These are phyloP conservation scores for Emiliania huxleyi DNA, from an alignment of 78 protist genomes.

Conservation along the genomic window DNA sequence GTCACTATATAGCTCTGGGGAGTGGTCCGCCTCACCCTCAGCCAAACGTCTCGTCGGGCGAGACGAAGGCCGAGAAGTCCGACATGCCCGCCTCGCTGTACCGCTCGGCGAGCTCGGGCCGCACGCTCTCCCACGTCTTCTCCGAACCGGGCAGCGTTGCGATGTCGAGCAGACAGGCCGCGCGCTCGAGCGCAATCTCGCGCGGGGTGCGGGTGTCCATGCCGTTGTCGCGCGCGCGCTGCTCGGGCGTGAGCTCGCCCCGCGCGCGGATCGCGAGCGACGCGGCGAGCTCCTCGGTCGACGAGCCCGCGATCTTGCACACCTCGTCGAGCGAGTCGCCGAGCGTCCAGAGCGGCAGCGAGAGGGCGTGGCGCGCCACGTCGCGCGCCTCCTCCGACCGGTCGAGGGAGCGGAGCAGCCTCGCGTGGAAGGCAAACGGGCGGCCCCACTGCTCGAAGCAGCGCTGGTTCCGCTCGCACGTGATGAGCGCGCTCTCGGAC, in stretches of 20 bases:
- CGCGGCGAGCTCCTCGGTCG: neutral
- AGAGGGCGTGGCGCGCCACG: neutral
- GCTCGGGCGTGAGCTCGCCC: neutral
- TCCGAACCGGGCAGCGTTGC: neutral
- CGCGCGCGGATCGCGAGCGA: neutral
- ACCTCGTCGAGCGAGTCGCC: neutral
- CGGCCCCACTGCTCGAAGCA: neutral
- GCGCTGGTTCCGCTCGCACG: constrained; percentile 3
- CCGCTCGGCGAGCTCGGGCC: neutral
- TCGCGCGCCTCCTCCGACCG: neutral
- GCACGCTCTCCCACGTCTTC: neutral
- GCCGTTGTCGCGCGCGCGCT: neutral
- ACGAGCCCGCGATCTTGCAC: neutral
- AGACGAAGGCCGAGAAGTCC: neutral
- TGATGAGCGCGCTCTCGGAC: neutral
- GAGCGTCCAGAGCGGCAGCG: constrained; percentile 7
- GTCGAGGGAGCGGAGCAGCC: neutral
- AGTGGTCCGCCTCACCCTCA: neutral
- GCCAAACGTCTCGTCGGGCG: neutral
- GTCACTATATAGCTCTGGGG: too few relatives aligned
- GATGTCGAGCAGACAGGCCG: neutral
- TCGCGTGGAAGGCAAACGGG: neutral
- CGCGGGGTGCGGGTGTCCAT: neutral
- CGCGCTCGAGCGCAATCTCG: neutral
- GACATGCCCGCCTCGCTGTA: neutral